phyloP scores from a whole-genome alignment of 768 basidiomycete species.

The Kockovaella imperatae region DNA sequence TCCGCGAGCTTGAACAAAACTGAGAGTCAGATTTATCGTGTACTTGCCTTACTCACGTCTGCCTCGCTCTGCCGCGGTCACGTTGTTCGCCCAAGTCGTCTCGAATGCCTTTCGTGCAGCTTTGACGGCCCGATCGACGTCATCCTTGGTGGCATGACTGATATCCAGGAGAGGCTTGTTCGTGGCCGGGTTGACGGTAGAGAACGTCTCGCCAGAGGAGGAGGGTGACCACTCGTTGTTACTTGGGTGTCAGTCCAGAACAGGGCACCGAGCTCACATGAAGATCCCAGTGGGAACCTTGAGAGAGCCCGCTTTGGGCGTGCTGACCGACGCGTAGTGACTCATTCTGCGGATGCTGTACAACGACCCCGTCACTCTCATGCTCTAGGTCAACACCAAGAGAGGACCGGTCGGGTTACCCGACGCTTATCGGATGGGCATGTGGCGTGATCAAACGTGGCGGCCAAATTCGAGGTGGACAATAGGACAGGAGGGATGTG shows the following conservation, averaged over 20 bases:
- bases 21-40: conserved; percentile 33
- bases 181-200: conserved; percentile 50
- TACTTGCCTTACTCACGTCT: conserved; percentile 2
- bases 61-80: conserved; percentile 29
- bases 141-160: conserved; percentile 56
- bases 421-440: too few relatives aligned
- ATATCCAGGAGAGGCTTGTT: conserved; percentile 52
- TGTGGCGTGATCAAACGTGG: too few relatives aligned
- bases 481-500: too few relatives aligned
- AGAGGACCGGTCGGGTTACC: too few relatives aligned
- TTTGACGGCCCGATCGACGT: conserved; percentile 65
- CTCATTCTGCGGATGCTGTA: too few relatives aligned
- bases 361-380: too few relatives aligned
- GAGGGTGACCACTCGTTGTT: background rate
- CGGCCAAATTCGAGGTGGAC: too few relatives aligned
- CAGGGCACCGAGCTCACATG: conserved; percentile 3
- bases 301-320: too few relatives aligned
- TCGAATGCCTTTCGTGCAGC: conserved; percentile 44
- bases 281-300: conserved; percentile 6
- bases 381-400: too few relatives aligned
- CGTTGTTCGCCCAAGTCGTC: conserved; percentile 43
- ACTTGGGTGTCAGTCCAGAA: background rate
- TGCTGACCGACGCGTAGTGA: too few relatives aligned
- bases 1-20: conserved; percentile 61
- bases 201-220: conserved; percentile 12